A percentile compares a stretch with the other conserved stretches of the same genome.
phyloP scores from a whole-genome alignment of 1,284 basidiomycete genomes.

The Moesziomyces sp. region DNA sequence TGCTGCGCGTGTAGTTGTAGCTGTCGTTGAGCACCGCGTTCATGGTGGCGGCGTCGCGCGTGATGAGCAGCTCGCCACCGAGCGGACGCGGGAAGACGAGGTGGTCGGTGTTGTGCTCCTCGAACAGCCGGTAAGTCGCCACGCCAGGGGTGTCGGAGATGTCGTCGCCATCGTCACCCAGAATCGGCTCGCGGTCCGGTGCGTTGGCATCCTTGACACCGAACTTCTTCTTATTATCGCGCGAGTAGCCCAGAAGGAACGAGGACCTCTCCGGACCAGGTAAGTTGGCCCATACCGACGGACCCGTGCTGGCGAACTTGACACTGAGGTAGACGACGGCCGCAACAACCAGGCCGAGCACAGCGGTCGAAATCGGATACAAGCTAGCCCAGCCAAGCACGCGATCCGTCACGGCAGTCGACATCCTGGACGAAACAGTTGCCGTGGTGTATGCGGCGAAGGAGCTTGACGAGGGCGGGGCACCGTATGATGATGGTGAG shows the following conservation, averaged over 20 bases:
- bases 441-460: not conserved
- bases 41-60: conserved; percentile 41
- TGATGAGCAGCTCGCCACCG: conserved; percentile 42
- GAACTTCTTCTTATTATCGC: conserved; percentile 29
- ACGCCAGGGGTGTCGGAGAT: conserved; percentile 40
- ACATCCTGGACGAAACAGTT: conserved; percentile 10
- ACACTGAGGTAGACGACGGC: conserved; percentile 14
- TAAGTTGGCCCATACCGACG: conserved; percentile 34
- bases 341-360: conserved; percentile 7
- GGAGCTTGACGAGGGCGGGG: not conserved
- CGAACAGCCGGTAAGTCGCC: conserved; percentile 24
- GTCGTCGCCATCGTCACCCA: conserved; percentile 41
- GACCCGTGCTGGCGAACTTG: conserved; percentile 20
- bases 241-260: conserved; percentile 25
- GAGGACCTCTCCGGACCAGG: conserved; percentile 38
- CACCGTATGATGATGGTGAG: not conserved
- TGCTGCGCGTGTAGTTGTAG: conserved; percentile 35
- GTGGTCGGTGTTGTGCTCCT: conserved; percentile 31
- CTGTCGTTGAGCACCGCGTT: conserved; percentile 45
- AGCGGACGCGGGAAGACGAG: conserved; percentile 39
- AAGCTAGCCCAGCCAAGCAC: conserved; percentile 15
- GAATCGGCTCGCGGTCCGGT: conserved; percentile 23
- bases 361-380: conserved; percentile 16
- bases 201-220: conserved; percentile 29
- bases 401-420: conserved; percentile 24